Evolutionary conservation across 345 rosid species (phyloP).

Genomic region (Durio zibethinus): DNA sequence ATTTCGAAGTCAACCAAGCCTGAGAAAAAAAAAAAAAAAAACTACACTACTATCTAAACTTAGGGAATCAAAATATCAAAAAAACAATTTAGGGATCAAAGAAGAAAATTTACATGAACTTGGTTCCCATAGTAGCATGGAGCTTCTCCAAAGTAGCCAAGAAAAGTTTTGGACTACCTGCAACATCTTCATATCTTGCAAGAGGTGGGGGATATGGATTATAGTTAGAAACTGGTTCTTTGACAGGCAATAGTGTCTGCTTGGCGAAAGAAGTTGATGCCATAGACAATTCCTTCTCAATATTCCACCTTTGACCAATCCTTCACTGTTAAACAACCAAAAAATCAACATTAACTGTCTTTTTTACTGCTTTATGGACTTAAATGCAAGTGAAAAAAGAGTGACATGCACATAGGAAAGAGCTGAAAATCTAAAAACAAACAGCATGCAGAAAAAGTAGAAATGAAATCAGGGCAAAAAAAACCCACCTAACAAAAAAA

Average conservation of each 20-base stretch:
- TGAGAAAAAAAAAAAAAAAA: too few relatives aligned
- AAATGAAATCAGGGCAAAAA: neutral
- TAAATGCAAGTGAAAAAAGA: neutral
- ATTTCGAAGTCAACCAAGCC: neutral
- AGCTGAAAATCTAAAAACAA: neutral
- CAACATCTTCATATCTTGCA: conserved; percentile 68
- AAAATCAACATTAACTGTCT: neutral
- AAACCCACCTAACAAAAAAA: neutral
- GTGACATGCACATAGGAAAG: neutral
- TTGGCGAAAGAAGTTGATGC: conserved; percentile 78
- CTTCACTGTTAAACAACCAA: conserved; percentile 23
- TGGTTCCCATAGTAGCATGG: conserved; percentile 77
- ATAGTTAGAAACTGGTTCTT: conserved; percentile 34
- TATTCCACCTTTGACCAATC: conserved; percentile 6
- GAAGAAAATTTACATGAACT: conserved; percentile 66
- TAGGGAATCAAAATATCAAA: neutral
- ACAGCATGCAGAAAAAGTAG: conserved; percentile 6
- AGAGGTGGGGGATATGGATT: conserved; percentile 53
- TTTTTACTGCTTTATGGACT: neutral
- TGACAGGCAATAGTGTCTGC: conserved; percentile 50
- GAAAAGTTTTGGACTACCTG: conserved; percentile 55
- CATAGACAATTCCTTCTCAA: conserved; percentile 42
- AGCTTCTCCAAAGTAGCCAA: conserved; percentile 67
- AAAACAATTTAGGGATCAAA: neutral
- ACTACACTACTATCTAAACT: neutral